A percentile compares a stretch with the other conserved stretches of the same genome.
phyloP scores from a whole-genome alignment of 352 stramenopile genomes.

The Pythium utonaiense region DNA sequence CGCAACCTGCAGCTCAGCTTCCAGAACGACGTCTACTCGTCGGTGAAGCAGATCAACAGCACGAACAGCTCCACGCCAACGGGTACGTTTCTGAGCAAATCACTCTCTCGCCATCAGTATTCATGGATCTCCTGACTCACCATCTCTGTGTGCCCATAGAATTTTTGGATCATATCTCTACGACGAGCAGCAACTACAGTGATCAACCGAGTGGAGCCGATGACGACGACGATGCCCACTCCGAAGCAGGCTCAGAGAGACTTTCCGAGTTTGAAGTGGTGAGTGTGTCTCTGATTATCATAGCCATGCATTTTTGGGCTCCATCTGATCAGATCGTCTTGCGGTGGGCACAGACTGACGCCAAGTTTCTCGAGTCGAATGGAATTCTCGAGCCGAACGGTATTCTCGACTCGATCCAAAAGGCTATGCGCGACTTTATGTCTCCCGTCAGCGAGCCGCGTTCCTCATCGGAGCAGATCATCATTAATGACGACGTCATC shows the following conservation, averaged over 20 bases:
- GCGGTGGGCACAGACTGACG: slow-evolving; percentile 42
- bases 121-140: too few species aligned
- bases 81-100: slow-evolving; percentile 11
- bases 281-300: neutral
- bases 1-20: slow-evolving; percentile 31
- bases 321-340: neutral
- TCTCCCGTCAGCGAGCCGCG: slow-evolving; percentile 25
- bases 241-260: slow-evolving; percentile 31
- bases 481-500: slow-evolving; percentile 75
- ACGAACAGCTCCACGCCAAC: slow-evolving; percentile 22
- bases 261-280: slow-evolving; percentile 76
- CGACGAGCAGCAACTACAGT: slow-evolving; percentile 26
- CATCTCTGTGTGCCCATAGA: slow-evolving; percentile 9
- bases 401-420: slow-evolving; percentile 79
- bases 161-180: slow-evolving; percentile 23
- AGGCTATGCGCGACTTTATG: slow-evolving; percentile 69
- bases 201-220: slow-evolving; percentile 19
- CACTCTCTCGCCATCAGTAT: too few species aligned
- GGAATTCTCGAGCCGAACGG: slow-evolving; percentile 62
- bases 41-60: slow-evolving; percentile 26
- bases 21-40: slow-evolving; percentile 21
- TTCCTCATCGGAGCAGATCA: slow-evolving; percentile 36
- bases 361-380: slow-evolving; percentile 67
- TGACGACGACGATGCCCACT: slow-evolving; percentile 14
- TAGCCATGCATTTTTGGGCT: neutral